Conservation (phyloP, 331 rosid genomes). For the Cydonia oblonga region DNA sequence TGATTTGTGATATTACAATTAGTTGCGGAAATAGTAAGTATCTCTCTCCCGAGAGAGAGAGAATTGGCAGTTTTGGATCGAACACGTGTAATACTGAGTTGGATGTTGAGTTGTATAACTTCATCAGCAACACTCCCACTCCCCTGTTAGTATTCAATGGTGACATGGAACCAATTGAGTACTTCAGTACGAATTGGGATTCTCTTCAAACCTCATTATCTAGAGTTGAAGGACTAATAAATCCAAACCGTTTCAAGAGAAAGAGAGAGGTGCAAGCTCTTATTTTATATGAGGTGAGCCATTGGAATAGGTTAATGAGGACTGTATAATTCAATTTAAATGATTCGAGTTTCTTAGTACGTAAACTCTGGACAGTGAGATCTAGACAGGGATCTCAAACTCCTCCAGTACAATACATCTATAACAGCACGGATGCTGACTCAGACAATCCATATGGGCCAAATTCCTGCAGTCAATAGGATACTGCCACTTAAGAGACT, state of each 20-base stretch:
- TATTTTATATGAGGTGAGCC: too few relatives aligned
- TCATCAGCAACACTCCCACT: background rate
- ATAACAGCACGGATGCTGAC: background rate
- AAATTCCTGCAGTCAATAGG: conserved; percentile 8
- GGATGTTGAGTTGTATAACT: background rate
- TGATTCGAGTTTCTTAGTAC: too few relatives aligned
- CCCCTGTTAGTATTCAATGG: background rate
- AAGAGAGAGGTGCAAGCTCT: too few relatives aligned
- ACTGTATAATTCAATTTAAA: too few relatives aligned
- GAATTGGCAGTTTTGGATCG: background rate
- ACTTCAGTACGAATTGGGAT: background rate
- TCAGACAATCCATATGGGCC: background rate
- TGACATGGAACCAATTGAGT: conserved; percentile 17
- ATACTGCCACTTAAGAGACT: conserved; percentile 10
- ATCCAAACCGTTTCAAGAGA: too few relatives aligned
- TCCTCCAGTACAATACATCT: background rate
- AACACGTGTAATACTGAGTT: background rate
- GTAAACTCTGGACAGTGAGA: too few relatives aligned
- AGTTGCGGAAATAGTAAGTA: too few relatives aligned
- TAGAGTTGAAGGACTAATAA: too few relatives aligned
- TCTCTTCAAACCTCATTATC: too few relatives aligned
- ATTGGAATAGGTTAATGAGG: too few relatives aligned
- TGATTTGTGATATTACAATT: background rate
- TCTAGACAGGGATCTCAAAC: too few relatives aligned
- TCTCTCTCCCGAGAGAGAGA: too few relatives aligned